phyloP scores from a whole-genome alignment of 129 eudicot species.

The Helianthus annuus region HanXRQr2.0-SUNRISE NC_035449.2:191983013-191983512 shows the following conservation, averaged over 20 bases:
- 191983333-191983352: background rate
- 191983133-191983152: background rate
- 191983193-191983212: background rate
- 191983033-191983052: too few relatives aligned
- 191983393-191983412: background rate
- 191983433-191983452: too few relatives aligned
- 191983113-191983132: background rate
- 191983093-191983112: background rate
- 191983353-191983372: background rate
- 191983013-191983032: too few relatives aligned
- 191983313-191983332: background rate
- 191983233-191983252: background rate
- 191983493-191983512: background rate
- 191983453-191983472: background rate
- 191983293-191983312: background rate
- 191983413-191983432: too few relatives aligned
- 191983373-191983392: background rate
- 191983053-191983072: too few relatives aligned
- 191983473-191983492: background rate
- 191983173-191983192: background rate
- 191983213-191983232: background rate
- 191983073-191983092: too few relatives aligned
- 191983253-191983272: background rate
- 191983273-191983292: background rate
- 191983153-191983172: background rate